These are phyloP conservation scores for Hanseniaspora clermontiae DNA, from an alignment of 805 yeast species.

Conservation along the genomic window DNA sequence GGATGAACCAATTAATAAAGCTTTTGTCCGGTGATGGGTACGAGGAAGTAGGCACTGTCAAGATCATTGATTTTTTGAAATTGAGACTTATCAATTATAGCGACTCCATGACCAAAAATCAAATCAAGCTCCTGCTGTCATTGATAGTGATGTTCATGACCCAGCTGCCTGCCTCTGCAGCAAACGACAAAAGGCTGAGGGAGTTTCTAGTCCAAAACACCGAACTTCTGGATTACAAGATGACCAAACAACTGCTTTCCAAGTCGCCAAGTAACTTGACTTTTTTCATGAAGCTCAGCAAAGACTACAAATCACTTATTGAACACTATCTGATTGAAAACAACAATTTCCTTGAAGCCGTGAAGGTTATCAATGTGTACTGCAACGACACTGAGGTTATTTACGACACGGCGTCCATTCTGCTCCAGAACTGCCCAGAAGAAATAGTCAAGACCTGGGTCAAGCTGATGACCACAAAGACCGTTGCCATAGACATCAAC, in stretches of 20 bases:
- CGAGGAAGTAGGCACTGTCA: conserved; percentile 34
- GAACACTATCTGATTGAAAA: conserved; percentile 47
- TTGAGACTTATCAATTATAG: not conserved
- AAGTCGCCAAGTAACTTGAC: conserved; percentile 54
- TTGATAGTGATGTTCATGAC: conserved; percentile 30
- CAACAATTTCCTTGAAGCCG: conserved; percentile 64
- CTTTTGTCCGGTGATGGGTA: conserved; percentile 33
- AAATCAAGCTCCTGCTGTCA: conserved; percentile 25
- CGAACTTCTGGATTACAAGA: conserved; percentile 30
- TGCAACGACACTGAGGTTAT: conserved; percentile 38
- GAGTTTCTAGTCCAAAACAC: conserved; percentile 22
- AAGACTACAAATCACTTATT: conserved; percentile 58
- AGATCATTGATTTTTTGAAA: conserved; percentile 26
- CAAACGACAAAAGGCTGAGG: conserved; percentile 6
- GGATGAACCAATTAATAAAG: conserved; percentile 44
- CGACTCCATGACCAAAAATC: conserved; percentile 20
- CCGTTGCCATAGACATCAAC: conserved; percentile 41
- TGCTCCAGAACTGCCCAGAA: conserved; percentile 55
- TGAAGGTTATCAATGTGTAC: conserved; percentile 39
- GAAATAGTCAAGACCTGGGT: conserved; percentile 73
- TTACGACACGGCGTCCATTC: conserved; percentile 55
- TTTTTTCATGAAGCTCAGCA: conserved; percentile 50
- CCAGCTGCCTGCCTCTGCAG: not conserved
- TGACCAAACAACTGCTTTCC: conserved; percentile 64
- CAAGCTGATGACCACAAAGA: conserved; percentile 29